Evolutionary conservation across 2,329 filamentous ascomycete species (phyloP).

Genomic region (Talaromyces sp.): DNA sequence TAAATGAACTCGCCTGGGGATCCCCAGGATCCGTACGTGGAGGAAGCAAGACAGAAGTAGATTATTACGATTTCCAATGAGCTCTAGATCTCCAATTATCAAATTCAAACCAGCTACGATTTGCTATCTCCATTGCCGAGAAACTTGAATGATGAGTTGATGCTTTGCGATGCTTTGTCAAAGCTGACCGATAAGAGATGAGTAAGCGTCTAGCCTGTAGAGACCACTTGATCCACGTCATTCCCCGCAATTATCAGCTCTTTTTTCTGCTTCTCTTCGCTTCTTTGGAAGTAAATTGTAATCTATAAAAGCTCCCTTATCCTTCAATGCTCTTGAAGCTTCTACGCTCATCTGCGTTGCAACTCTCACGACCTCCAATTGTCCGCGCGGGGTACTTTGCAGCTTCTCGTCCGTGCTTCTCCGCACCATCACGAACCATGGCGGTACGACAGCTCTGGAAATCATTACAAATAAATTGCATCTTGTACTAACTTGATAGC

Average conservation of each 20-base stretch:
- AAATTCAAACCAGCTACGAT: constrained; percentile 3
- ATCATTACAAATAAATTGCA: not conserved
- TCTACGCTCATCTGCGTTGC: constrained; percentile 24
- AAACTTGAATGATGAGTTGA: not conserved
- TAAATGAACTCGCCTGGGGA: constrained; percentile 10
- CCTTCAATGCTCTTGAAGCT: constrained; percentile 31
- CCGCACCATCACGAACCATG: constrained; percentile 35
- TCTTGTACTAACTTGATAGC: not conserved
- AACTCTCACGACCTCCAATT: constrained; percentile 19
- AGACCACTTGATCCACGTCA: constrained; percentile 13
- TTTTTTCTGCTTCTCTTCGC: constrained; percentile 6
- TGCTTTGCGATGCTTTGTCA: constrained; percentile 28
- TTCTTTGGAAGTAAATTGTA: not conserved
- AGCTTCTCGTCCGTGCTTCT: constrained; percentile 21
- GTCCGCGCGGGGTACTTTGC: constrained; percentile 13
- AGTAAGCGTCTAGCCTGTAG: constrained; percentile 23
- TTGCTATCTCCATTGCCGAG: constrained; percentile 4
- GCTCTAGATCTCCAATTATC: constrained; percentile 13
- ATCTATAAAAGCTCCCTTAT: constrained; percentile 10
- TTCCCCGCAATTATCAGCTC: constrained; percentile 15
- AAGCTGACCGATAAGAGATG: constrained; percentile 26
- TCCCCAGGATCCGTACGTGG: not conserved
- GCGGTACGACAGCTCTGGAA: constrained; percentile 29
- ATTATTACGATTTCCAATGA: constrained; percentile 18
- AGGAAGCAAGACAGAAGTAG: constrained; percentile 5